Evolutionary conservation across 164 flowering plant genomes (phyloP), one percentile per base, ranked within the genome.

Genomic region (Kingdonia uniflora): DNA sequence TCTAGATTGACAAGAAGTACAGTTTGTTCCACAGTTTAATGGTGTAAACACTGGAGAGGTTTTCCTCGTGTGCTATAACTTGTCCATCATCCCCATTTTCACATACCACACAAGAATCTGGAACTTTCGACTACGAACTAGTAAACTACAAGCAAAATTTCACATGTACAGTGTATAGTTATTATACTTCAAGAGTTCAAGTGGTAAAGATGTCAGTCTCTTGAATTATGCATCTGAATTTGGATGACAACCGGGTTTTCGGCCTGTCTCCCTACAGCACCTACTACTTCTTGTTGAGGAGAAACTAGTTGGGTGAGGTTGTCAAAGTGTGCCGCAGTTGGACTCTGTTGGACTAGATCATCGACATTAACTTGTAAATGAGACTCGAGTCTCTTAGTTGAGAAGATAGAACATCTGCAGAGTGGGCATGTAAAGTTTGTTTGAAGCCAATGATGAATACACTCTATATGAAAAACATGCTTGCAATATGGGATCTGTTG

Each of bases 341-440:
- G 8, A 29, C 35, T 29, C 35, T 29, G 29, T 33, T 42, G 47
- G n/a, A 39, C 17, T 7, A 21, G 10, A 2, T 56, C 44, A 21
- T 20, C 13, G 23, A 35, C 26, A 52, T 16, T 22, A 29, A 49
- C 15, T 1, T 45, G 56, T 1, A 25, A 11, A 2, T 49, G 51
- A 2, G 63, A 21, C 17, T n/a, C 14, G 2, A 42, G 16, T 48
- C 52, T 68, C 19, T 41, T 54, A 6, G 48, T 19, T 7, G 65
- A 46, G 35, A 61, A 17, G 20, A 69, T 50, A 14, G 57, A 42
- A 15, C 78, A 73, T 51, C 94, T 69, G 42, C 97, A 90, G 5
- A 90, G 87, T 22, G 97, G 97, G 48, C 97, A 90, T 21, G 95
- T 82, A 37, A 77, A 61, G 67, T 82, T 76, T 13, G 82, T 54